A percentile compares a stretch with the other conserved stretches of the same genome.
Evolutionary conservation across 257 asterid species (phyloP).

Genomic region (Sherardia arvensis): DNA sequence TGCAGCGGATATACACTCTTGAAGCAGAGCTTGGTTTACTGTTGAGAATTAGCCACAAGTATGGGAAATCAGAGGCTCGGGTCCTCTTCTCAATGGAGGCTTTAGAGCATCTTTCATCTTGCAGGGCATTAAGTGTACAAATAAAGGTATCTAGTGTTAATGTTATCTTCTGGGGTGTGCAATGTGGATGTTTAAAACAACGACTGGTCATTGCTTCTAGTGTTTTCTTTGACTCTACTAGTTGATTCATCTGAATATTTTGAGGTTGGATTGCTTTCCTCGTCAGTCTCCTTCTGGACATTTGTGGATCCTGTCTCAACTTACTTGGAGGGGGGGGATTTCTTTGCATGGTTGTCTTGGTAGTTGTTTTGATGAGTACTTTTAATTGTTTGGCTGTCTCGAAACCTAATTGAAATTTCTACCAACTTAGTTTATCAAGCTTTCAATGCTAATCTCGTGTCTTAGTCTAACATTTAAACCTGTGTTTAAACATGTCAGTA

Average conservation of each 20-base stretch:
- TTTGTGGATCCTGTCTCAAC: no score
- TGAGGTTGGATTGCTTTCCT: conserved; percentile 49
- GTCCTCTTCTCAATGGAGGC: conserved; percentile 89
- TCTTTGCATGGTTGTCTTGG: no score
- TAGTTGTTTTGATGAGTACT: no score
- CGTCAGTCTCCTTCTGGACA: not conserved
- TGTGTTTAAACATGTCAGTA: no score
- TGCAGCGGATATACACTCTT: conserved; percentile 85
- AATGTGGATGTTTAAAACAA: conserved; percentile 53
- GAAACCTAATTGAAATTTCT: no score
- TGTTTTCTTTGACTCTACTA: conserved; percentile 73
- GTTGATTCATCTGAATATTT: conserved; percentile 76
- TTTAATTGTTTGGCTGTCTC: no score
- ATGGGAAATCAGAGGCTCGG: conserved; percentile 80
- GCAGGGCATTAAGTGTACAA: conserved; percentile 64
- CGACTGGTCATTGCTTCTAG: conserved; percentile 76
- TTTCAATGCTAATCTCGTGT: no score
- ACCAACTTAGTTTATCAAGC: no score
- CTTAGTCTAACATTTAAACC: no score
- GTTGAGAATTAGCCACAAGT: conserved; percentile 80
- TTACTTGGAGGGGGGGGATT: no score
- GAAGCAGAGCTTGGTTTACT: conserved; percentile 78
- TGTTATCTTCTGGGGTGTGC: not conserved
- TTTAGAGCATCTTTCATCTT: conserved; percentile 65
- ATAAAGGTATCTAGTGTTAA: conserved; percentile 39